Conservation (phyloP, 2,329 filamentous ascomycete genomes). For the Aspergillus quadricinctus region DNA sequence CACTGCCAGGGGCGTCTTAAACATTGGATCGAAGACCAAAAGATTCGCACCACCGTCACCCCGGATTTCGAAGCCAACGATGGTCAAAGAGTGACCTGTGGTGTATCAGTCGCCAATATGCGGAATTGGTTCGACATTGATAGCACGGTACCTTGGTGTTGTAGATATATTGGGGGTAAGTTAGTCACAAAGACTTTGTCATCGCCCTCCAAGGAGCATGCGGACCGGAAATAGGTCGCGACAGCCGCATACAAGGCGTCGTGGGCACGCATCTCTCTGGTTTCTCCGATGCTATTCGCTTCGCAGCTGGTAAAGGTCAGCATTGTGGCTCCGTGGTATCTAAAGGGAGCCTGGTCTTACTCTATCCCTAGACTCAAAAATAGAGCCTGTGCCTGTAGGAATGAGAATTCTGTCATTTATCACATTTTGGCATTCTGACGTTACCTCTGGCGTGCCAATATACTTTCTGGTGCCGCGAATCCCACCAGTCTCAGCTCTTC, state of each 20-base stretch:
- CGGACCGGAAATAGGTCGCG: conserved; percentile 68
- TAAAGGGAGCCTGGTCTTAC: conserved; percentile 38
- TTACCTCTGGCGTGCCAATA: conserved; percentile 85
- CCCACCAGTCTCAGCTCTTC: conserved; percentile 77
- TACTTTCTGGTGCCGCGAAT: conserved; percentile 88
- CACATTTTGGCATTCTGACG: background rate
- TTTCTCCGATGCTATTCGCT: conserved; percentile 55
- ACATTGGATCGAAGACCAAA: conserved; percentile 85
- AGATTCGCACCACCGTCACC: conserved; percentile 62
- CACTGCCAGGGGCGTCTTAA: conserved; percentile 63
- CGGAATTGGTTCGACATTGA: background rate
- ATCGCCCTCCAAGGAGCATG: conserved; percentile 44
- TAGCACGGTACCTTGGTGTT: conserved; percentile 61
- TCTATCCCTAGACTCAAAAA: conserved; percentile 65
- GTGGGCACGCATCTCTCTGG: conserved; percentile 44
- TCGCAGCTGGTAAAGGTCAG: conserved; percentile 47
- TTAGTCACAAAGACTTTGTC: conserved; percentile 66
- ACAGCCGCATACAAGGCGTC: conserved; percentile 62
- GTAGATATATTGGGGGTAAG: conserved; percentile 82
- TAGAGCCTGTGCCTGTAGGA: conserved; percentile 67
- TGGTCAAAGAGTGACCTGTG: conserved; percentile 79
- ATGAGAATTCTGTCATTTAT: conserved; percentile 7
- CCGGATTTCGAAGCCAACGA: conserved; percentile 75
- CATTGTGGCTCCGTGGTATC: background rate
- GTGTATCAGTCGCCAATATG: background rate